phyloP scores from a whole-genome alignment of 2,329 filamentous ascomycete species.

The Claviceps humidiphila region DNA sequence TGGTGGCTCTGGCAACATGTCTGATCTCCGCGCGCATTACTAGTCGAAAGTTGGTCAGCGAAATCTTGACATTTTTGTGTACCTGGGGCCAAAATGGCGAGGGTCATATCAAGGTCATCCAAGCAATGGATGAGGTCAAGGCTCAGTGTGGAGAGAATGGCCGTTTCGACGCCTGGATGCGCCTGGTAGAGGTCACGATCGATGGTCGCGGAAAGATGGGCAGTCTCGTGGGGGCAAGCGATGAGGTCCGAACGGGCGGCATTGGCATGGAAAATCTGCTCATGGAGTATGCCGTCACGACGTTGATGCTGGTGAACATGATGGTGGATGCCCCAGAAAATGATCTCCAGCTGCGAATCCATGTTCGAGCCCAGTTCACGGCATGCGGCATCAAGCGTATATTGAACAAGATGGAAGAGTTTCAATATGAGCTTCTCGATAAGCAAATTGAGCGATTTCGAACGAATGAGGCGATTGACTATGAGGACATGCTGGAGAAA shows the following conservation, averaged over 20 bases:
- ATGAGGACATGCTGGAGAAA: conserved; percentile 88
- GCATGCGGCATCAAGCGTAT: conserved; percentile 92
- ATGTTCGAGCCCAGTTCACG: conserved; percentile 91
- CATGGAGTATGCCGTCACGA: conserved; percentile 97
- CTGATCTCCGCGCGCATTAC: conserved; percentile 80
- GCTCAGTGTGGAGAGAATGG: conserved; percentile 80
- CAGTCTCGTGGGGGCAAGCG: conserved; percentile 88
- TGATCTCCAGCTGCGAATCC: conserved; percentile 81
- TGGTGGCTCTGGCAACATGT: conserved; percentile 75
- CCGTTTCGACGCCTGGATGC: conserved; percentile 97
- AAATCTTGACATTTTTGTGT: conserved; percentile 90
- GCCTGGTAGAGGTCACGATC: conserved; percentile 90
- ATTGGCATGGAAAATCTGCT: conserved; percentile 98
- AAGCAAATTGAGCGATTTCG: conserved; percentile 94
- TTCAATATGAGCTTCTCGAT: conserved; percentile 96
- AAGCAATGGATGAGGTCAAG: conserved; percentile 87
- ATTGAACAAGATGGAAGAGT: conserved; percentile 90
- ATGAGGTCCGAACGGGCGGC: conserved; percentile 88
- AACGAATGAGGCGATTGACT: conserved; percentile 92
- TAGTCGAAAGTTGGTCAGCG: conserved; percentile 86
- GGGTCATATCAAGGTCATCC: conserved; percentile 85
- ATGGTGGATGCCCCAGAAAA: conserved; percentile 81
- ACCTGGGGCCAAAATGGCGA: conserved; percentile 77
- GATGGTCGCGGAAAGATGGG: conserved; percentile 98
- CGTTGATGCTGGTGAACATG: conserved; percentile 92